Evolutionary conservation across 1,284 basidiomycete genomes (phyloP).

Genomic region (Wolfiporia cocos): DNA sequence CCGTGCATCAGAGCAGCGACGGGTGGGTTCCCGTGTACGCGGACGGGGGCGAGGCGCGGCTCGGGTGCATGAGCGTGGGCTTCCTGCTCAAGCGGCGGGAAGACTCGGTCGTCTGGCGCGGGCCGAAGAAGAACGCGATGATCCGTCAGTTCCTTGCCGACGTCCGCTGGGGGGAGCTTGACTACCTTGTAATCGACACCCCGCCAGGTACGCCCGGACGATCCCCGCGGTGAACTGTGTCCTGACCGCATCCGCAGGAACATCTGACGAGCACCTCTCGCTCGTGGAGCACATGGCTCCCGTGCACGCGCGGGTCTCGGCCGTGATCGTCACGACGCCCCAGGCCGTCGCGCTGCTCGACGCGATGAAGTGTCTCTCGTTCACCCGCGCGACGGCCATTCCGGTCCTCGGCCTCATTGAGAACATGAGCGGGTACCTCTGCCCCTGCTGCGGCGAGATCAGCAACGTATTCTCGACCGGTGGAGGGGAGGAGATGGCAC

Average conservation of each 20-base stretch:
- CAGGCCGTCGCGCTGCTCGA: slow-evolving; percentile 96
- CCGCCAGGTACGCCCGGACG: slow-evolving; percentile 73
- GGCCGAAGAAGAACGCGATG: slow-evolving; percentile 99
- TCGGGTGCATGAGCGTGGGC: slow-evolving; percentile 96
- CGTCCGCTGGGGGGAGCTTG: slow-evolving; percentile 94
- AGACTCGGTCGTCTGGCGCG: slow-evolving; percentile 96
- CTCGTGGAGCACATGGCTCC: slow-evolving; percentile 92
- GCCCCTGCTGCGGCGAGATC: slow-evolving; percentile 91
- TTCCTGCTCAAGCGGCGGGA: slow-evolving; percentile 88
- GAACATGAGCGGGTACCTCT: slow-evolving; percentile 99
- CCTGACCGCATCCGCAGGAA: slow-evolving; percentile 53
- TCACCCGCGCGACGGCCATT: slow-evolving; percentile 82
- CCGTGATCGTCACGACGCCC: slow-evolving; percentile 94
- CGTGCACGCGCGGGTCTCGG: slow-evolving; percentile 71
- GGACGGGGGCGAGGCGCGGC: slow-evolving; percentile 59
- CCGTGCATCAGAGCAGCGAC: slow-evolving; percentile 88
- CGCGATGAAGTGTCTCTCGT: slow-evolving; percentile 93
- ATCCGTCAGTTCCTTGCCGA: slow-evolving; percentile 96
- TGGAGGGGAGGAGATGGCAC: slow-evolving; percentile 86
- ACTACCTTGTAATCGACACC: slow-evolving; percentile 96
- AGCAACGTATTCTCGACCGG: slow-evolving; percentile 95
- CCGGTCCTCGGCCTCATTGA: slow-evolving; percentile 95
- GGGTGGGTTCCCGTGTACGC: slow-evolving; percentile 99
- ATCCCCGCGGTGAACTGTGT: slow-evolving; percentile 5
- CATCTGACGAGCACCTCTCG: slow-evolving; percentile 97